phyloP scores from a whole-genome alignment of 805 yeast species.

The Starmera dryadoides region DNA sequence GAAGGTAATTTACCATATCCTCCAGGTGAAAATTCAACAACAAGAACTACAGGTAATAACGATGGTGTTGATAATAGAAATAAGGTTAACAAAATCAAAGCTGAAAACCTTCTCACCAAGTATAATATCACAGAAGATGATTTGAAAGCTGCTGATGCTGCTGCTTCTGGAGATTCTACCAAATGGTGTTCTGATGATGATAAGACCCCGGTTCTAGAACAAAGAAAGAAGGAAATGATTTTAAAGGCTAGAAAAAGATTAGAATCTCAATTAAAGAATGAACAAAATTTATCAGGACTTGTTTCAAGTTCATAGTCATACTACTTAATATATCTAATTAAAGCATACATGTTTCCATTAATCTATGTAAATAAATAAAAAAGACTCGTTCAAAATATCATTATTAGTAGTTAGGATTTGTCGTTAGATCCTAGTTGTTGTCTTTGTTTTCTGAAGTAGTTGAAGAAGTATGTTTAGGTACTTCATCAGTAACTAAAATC shows the following conservation, averaged over 20 bases:
- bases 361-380: no score
- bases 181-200: constrained; percentile 35
- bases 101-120: constrained; percentile 30
- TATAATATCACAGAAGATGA: constrained; percentile 30
- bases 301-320: constrained; percentile 9
- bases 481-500: constrained; percentile 15
- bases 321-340: no score
- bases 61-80: constrained; percentile 13
- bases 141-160: neutral
- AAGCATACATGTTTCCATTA: no score
- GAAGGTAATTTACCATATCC: constrained; percentile 56
- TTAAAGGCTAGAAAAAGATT: constrained; percentile 55
- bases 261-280: constrained; percentile 24
- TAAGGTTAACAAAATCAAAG: constrained; percentile 14
- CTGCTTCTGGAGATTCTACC: constrained; percentile 1
- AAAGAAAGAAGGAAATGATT: constrained; percentile 51
- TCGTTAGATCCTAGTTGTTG: no score
- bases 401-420: no score
- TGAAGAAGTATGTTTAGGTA: no score
- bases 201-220: constrained; percentile 35
- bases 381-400: no score
- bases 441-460: no score
- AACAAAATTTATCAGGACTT: constrained; percentile 15
- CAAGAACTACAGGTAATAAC: constrained; percentile 4
- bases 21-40: constrained; percentile 25